Percentiles rank a stretch among this genome's conserved stretches.
phyloP scores from a whole-genome alignment of 352 stramenopile species.

The Aphanomyces cochlioides region DNA sequence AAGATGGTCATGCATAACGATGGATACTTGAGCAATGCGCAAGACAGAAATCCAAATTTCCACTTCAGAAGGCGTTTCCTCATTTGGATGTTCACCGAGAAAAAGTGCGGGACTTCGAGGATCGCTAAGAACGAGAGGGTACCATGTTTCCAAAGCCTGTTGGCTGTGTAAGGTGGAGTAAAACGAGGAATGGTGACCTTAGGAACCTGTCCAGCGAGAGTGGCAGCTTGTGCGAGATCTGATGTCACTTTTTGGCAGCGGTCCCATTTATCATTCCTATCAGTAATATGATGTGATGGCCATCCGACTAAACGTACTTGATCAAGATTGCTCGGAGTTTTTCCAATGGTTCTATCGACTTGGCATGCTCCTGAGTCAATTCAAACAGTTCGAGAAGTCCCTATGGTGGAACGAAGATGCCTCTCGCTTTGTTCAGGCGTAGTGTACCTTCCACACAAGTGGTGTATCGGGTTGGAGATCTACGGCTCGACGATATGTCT shows the following conservation, averaged over 20 bases:
- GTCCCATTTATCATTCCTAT: conserved; percentile 69
- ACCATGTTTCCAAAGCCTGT: conserved; percentile 75
- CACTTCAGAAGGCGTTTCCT: conserved; percentile 54
- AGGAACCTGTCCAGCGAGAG: conserved; percentile 49
- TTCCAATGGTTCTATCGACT: conserved; percentile 64
- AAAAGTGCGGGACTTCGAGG: conserved; percentile 35
- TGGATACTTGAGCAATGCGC: conserved; percentile 65
- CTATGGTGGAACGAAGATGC: conserved; percentile 34
- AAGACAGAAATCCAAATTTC: conserved; percentile 71
- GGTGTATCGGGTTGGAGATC: conserved; percentile 70
- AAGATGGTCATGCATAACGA: background rate
- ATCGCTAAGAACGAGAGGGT: conserved; percentile 50
- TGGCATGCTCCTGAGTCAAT: conserved; percentile 43
- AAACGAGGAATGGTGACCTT: conserved; percentile 34
- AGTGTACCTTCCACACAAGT: conserved; percentile 70
- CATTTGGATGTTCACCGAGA: conserved; percentile 51
- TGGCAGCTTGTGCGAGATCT: conserved; percentile 55
- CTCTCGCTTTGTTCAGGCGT: conserved; percentile 14
- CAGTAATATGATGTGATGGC: too few species aligned
- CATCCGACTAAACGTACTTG: conserved; percentile 34
- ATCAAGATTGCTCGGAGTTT: conserved; percentile 71
- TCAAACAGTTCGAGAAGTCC: conserved; percentile 76
- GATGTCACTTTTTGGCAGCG: conserved; percentile 74
- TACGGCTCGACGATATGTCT: conserved; percentile 57
- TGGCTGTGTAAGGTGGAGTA: background rate